Evolutionary conservation across 108 stramenopile species (phyloP).

Genomic region (Cyclotella kingstonii): DNA sequence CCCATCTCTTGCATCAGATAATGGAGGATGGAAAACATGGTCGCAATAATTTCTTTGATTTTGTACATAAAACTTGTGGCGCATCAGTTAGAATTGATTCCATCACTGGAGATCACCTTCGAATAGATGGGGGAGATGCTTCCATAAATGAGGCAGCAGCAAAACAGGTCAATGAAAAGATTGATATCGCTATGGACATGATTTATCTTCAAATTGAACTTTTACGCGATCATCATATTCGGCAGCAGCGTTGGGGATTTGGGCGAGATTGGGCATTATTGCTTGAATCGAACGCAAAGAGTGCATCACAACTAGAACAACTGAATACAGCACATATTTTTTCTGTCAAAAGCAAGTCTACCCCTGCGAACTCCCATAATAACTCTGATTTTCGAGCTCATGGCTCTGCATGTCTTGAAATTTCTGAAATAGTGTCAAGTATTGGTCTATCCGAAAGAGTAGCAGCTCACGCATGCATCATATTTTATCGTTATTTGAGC

Average conservation of each 20-base stretch:
- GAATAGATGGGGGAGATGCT: constrained; percentile 61
- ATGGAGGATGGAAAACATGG: constrained; percentile 24
- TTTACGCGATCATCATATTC: constrained; percentile 70
- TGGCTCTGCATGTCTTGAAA: constrained; percentile 63
- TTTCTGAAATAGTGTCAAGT: constrained; percentile 62
- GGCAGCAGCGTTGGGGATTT: constrained; percentile 77
- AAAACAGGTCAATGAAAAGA: constrained; percentile 45
- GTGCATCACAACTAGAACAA: constrained; percentile 6
- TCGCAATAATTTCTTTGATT: constrained; percentile 66
- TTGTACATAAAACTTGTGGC: constrained; percentile 53
- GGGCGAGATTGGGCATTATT: constrained; percentile 80
- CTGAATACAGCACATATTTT: constrained; percentile 18
- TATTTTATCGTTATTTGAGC: constrained; percentile 76
- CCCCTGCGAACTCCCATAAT: constrained; percentile 15
- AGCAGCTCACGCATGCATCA: constrained; percentile 69
- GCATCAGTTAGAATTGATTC: constrained; percentile 63
- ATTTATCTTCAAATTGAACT: constrained; percentile 76
- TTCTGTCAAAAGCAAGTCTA: constrained; percentile 11
- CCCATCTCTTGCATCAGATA: constrained; percentile 48
- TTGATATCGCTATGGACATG: constrained; percentile 67
- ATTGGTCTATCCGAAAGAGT: constrained; percentile 47
- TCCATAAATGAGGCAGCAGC: constrained; percentile 8
- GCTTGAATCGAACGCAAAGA: constrained; percentile 22
- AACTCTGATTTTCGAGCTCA: constrained; percentile 52
- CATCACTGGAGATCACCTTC: constrained; percentile 69